Evolutionary conservation across 257 asterid species (phyloP).

Genomic region (Thymus mandschuricus): DNA sequence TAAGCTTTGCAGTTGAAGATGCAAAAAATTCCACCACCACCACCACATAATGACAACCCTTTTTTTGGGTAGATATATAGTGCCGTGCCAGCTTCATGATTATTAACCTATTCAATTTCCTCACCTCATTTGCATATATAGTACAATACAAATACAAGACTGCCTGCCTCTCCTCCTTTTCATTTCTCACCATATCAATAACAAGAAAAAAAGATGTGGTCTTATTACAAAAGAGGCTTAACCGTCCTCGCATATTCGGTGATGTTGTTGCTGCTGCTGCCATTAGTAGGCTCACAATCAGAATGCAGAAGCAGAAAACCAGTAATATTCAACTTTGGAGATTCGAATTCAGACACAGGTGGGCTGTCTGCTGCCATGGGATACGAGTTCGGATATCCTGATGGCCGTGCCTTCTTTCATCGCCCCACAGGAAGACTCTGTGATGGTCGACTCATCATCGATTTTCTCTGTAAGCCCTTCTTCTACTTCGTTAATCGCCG

Average conservation of each 20-base stretch:
- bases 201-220: conserved; percentile 10
- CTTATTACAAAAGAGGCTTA: background rate
- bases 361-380: conserved; percentile 47
- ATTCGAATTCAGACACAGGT: conserved; percentile 61
- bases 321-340: conserved; percentile 54
- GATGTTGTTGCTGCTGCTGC: conserved; percentile 9
- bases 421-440: conserved; percentile 43
- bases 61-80: background rate
- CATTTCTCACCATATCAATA: background rate
- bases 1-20: background rate
- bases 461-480: conserved; percentile 48
- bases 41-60: conserved; percentile 28
- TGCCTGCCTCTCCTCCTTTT: background rate
- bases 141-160: too few species aligned
- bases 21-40: conserved; percentile 24
- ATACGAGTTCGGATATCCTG: conserved; percentile 40
- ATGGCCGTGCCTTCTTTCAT: conserved; percentile 42
- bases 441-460: conserved; percentile 51
- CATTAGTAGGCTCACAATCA: conserved; percentile 34
- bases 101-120: background rate
- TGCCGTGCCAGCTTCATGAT: background rate
- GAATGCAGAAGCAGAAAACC: conserved; percentile 30
- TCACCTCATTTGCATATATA: too few species aligned
- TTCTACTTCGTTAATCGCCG: too few species aligned
- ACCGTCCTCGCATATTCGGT: background rate